Percentiles rank a stretch among this genome's conserved stretches.
These are phyloP conservation scores for Colletotrichum neosansevieriae DNA, from an alignment of 2,329 filamentous ascomycete species.

Conservation along the genomic window DNA sequence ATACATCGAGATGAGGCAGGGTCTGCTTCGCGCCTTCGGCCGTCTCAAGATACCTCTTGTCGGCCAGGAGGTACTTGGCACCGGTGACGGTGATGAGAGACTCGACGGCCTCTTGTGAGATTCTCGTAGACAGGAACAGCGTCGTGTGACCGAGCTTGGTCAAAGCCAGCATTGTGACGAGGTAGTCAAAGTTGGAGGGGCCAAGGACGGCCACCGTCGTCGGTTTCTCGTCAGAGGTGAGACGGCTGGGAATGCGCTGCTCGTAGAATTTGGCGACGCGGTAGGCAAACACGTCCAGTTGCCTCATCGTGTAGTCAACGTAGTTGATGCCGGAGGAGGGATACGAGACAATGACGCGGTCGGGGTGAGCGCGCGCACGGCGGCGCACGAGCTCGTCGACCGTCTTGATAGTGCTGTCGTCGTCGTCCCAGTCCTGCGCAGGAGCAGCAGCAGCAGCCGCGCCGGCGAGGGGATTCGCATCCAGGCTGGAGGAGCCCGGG, in stretches of 20 bases:
- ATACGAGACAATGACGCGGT: constrained; percentile 55
- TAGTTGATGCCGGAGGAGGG: constrained; percentile 57
- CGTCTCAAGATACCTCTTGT: constrained; percentile 44
- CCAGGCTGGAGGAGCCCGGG: constrained; percentile 24
- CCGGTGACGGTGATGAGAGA: constrained; percentile 46
- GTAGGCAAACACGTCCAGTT: constrained; percentile 56
- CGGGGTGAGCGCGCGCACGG: constrained; percentile 46
- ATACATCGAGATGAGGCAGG: constrained; percentile 40
- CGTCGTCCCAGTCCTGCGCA: constrained; percentile 19
- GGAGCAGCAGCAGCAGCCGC: neutral
- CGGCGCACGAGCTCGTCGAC: constrained; percentile 45
- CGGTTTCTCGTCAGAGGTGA: constrained; percentile 44
- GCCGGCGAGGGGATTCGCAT: constrained; percentile 7
- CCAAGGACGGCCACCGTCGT: constrained; percentile 63
- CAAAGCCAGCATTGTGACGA: constrained; percentile 65
- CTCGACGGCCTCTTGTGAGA: constrained; percentile 49
- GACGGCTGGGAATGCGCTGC: constrained; percentile 41
- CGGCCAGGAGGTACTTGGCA: constrained; percentile 44
- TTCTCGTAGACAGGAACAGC: constrained; percentile 51
- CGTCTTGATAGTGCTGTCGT: constrained; percentile 43
- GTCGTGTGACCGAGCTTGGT: constrained; percentile 66
- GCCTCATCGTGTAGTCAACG: constrained; percentile 59
- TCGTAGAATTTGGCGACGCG: constrained; percentile 46
- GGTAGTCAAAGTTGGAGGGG: constrained; percentile 65
- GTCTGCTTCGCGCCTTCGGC: constrained; percentile 40